Evolutionary conservation across 1,139 yeast species (phyloP).

Genomic region (Yarrowia galli): DNA sequence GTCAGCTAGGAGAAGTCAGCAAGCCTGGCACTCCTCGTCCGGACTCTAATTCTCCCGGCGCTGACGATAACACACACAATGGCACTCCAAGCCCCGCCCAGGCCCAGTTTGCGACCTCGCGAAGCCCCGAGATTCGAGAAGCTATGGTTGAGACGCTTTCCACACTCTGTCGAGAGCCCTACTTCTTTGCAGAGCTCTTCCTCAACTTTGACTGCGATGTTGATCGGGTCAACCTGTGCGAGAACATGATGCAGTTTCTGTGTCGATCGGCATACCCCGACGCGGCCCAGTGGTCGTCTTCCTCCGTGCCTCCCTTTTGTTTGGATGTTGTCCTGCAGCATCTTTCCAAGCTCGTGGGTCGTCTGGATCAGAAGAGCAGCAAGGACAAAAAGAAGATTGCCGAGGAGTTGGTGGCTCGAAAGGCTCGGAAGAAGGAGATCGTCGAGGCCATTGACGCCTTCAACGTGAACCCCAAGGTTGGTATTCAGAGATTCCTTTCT

Average conservation of each 20-base stretch:
- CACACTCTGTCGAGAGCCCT: constrained; percentile 76
- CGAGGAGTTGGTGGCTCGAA: constrained; percentile 49
- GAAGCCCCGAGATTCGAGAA: constrained; percentile 68
- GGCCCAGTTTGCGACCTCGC: constrained; percentile 42
- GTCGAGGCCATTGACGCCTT: constrained; percentile 75
- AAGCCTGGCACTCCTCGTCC: constrained; percentile 43
- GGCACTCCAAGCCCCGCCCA: constrained; percentile 40
- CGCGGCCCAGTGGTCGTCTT: constrained; percentile 75
- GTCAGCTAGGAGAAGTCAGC: constrained; percentile 47
- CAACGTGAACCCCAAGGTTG: constrained; percentile 79
- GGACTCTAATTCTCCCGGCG: constrained; percentile 44
- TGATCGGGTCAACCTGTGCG: constrained; percentile 83
- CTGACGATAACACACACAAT: constrained; percentile 36
- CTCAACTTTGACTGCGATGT: constrained; percentile 91
- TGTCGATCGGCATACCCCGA: constrained; percentile 83
- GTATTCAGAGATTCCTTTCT: constrained; percentile 67
- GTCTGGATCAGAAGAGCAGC: constrained; percentile 20
- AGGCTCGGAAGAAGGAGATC: constrained; percentile 73
- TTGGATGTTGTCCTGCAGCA: constrained; percentile 83
- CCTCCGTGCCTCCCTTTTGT: constrained; percentile 91
- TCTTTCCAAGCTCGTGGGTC: constrained; percentile 63
- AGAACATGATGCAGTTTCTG: constrained; percentile 69
- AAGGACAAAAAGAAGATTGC: constrained; percentile 41
- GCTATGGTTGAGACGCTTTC: constrained; percentile 84
- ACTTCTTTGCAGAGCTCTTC: constrained; percentile 76